Base-by-base conservation (phyloP, 148 eudicot genomes). In the Dysphania ambrosioides region DNA sequence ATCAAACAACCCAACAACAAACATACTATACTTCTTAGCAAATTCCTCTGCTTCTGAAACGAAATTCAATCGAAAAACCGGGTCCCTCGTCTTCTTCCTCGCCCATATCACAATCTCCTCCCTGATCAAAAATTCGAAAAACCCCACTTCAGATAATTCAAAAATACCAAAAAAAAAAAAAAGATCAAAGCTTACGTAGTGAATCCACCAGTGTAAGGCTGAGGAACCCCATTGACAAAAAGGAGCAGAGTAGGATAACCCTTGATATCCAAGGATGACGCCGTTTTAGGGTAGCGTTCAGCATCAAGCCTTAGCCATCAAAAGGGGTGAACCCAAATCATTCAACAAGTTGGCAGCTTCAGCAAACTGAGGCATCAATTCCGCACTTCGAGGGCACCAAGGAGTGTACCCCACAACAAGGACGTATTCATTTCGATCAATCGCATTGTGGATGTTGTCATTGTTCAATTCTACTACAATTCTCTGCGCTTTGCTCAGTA, bases 311-410 rank as follows among this genome's bases (percentile, higher is more conserved):
- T 92, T 92, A 1, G 88, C 91, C 91, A 91, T 78, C 75, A 84
- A 70, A 80, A 92, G 32, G 0, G 80, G 34, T 27, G 85, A 83
- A 55, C 86, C 85, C 69, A 89, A 36, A 32, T 84, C 93, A 75
- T 71, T 87, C 59, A 93, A 61, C 40, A 56, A 71, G 75, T 79
- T 91, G 6, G 98, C 98, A 64, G 98, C 94, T 80, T 91, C 86
- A 8, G 98, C 97, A 78, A 93, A 91, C 13, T 84, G 85, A 1
- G 98, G 98, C 98, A 93, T 93, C 3, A 93, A 65, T 74, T 93
- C 98, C 72, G 98, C 98, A 73, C 97, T 93, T 82, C 97, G 79
- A 0, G 82, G 80, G 68, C 93, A 88, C 98, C 98, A 91, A 9
- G 98, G 98, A 0, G 98, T 89, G 59, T 91, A 93, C 13, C 98